Conservation (phyloP, 2,329 filamentous ascomycete species). For the Botryosphaeria agaves region DNA sequence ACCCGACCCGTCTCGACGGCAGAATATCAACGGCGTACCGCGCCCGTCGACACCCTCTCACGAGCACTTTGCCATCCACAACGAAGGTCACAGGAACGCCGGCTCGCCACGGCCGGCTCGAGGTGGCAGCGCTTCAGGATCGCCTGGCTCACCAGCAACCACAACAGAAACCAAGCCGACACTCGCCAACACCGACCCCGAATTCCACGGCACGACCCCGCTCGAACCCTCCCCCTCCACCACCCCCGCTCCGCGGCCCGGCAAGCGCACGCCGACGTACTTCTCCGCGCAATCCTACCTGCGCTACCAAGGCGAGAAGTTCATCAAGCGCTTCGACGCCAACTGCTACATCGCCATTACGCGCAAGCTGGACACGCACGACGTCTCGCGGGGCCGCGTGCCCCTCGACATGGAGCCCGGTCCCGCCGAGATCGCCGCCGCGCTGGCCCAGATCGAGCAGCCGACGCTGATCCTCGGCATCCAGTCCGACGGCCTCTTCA, state of each 20-base stretch:
- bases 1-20: constrained; percentile 66
- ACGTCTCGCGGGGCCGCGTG: constrained; percentile 64
- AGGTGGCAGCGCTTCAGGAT: constrained; percentile 12
- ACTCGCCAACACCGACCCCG: constrained; percentile 20
- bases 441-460: constrained; percentile 68
- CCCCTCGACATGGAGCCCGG: constrained; percentile 6
- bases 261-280: constrained; percentile 44
- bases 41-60: constrained; percentile 24
- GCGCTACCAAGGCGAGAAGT: constrained; percentile 90
- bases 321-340: constrained; percentile 90
- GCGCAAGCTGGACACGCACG: constrained; percentile 92
- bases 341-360: constrained; percentile 99
- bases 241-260: constrained; percentile 6
- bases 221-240: constrained; percentile 9
- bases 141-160: not conserved
- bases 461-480: constrained; percentile 86
- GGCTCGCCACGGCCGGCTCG: constrained; percentile 24
- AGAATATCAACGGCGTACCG: constrained; percentile 59
- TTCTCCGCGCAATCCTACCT: constrained; percentile 97
- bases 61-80: constrained; percentile 35
- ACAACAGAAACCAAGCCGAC: constrained; percentile 5
- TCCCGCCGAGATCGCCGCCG: constrained; percentile 42
- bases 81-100: constrained; percentile 31
- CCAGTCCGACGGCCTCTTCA: constrained; percentile 89
- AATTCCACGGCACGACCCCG: constrained; percentile 26